These are phyloP conservation scores for Crithidia bombi DNA, from an alignment of 208 protist genomes.

Conservation along the genomic window DNA sequence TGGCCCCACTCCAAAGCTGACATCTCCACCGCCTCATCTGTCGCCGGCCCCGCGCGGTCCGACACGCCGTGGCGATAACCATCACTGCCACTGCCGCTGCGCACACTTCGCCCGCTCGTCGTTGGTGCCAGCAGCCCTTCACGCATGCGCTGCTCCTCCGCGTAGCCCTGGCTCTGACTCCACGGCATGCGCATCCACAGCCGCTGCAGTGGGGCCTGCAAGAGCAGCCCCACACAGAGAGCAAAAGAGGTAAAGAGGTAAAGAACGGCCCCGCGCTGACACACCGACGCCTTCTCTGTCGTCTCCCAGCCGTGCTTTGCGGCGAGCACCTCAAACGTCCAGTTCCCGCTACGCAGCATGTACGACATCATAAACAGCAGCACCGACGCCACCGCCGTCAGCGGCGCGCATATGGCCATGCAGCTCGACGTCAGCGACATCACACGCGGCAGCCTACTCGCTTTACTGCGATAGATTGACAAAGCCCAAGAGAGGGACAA, in stretches of 20 bases:
- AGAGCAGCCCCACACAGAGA: constrained; percentile 32
- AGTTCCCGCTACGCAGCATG: constrained; percentile 46
- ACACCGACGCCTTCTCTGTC: constrained; percentile 52
- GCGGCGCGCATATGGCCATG: constrained; percentile 35
- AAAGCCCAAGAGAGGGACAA: not conserved
- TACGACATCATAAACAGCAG: constrained; percentile 45
- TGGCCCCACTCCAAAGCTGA: constrained; percentile 23
- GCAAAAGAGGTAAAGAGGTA: constrained; percentile 50
- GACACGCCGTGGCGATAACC: not conserved
- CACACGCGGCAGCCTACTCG: constrained; percentile 3
- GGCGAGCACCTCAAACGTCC: constrained; percentile 74
- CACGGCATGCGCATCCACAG: constrained; percentile 25
- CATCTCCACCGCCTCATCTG: constrained; percentile 23
- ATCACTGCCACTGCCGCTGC: not conserved
- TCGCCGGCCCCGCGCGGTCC: not conserved
- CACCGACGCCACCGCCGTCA: constrained; percentile 35
- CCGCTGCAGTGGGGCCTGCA: constrained; percentile 16
- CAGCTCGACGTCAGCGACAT: constrained; percentile 26
- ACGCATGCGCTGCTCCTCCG: not conserved
- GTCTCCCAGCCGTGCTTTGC: constrained; percentile 66
- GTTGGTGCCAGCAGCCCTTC: not conserved
- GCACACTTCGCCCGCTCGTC: not conserved
- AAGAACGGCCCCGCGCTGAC: constrained; percentile 48
- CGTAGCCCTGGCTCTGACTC: constrained; percentile 1
- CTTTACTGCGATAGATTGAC: not conserved